These are phyloP conservation scores for Sergeia podlipaevii DNA, from an alignment of 208 protist species.

Conservation along the genomic window DNA sequence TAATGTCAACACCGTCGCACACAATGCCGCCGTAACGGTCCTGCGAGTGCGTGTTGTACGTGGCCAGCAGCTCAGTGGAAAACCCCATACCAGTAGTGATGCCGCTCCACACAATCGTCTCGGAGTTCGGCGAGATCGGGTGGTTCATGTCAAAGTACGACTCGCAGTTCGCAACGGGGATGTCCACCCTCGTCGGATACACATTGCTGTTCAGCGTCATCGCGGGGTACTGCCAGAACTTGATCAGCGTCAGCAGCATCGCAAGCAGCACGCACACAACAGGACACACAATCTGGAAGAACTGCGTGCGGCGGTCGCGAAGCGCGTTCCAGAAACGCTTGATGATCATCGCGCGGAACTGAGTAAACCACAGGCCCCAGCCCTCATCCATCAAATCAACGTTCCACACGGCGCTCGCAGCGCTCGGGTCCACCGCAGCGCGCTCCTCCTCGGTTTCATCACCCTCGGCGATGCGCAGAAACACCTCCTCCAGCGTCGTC, in stretches of 20 bases:
- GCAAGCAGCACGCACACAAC: slow-evolving; percentile 49
- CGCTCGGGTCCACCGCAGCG: background rate
- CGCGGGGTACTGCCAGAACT: slow-evolving; percentile 14
- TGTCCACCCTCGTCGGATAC: slow-evolving; percentile 22
- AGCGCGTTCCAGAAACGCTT: slow-evolving; percentile 43
- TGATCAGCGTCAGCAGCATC: slow-evolving; percentile 44
- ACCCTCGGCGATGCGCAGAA: slow-evolving; percentile 43
- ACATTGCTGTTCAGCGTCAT: slow-evolving; percentile 21
- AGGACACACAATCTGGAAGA: slow-evolving; percentile 61
- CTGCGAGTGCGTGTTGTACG: slow-evolving; percentile 16
- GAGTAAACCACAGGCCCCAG: slow-evolving; percentile 11
- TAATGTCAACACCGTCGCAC: slow-evolving; percentile 9
- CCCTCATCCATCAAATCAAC: slow-evolving; percentile 16
- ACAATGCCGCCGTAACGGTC: slow-evolving; percentile 22
- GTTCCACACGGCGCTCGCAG: slow-evolving; percentile 27
- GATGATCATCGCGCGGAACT: slow-evolving; percentile 40
- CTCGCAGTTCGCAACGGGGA: slow-evolving; percentile 25
- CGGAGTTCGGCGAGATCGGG: slow-evolving; percentile 11
- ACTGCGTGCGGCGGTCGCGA: slow-evolving; percentile 45
- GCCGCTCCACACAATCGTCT: slow-evolving; percentile 4
- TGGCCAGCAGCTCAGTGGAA: slow-evolving; percentile 13
- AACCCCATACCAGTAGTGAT: slow-evolving; percentile 11
- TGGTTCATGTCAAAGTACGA: slow-evolving; percentile 9
- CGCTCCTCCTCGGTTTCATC: background rate
- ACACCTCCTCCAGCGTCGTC: slow-evolving; percentile 78